phyloP scores from a whole-genome alignment of 805 yeast genomes.

The Zygotorulaspora florentina region DNA sequence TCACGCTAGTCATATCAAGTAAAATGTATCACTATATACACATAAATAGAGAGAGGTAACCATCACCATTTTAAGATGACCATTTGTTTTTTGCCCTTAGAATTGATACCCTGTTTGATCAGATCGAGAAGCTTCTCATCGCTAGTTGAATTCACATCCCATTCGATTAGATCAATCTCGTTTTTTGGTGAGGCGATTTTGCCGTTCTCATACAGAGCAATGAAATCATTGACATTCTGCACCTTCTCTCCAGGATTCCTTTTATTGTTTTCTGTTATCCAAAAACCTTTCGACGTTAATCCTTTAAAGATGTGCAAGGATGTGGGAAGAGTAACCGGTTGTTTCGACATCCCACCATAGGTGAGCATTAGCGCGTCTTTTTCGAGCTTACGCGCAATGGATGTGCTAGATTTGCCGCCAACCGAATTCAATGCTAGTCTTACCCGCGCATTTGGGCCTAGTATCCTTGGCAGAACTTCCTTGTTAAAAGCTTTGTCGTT shows the following conservation, averaged over 20 bases:
- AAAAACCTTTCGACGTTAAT: slow-evolving; percentile 80
- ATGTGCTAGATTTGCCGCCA: slow-evolving; percentile 83
- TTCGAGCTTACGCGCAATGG: slow-evolving; percentile 76
- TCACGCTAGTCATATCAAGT: slow-evolving; percentile 1
- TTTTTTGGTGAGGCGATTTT: slow-evolving; percentile 48
- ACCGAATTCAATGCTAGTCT: slow-evolving; percentile 86
- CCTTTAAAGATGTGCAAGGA: slow-evolving; percentile 87
- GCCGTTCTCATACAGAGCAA: slow-evolving; percentile 56
- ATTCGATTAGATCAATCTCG: slow-evolving; percentile 38
- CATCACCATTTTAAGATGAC: slow-evolving; percentile 30
- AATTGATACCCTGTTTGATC: slow-evolving; percentile 43
- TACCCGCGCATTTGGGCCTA: slow-evolving; percentile 46
- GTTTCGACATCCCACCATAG: slow-evolving; percentile 96
- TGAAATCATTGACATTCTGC: slow-evolving; percentile 49
- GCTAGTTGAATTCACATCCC: slow-evolving; percentile 27
- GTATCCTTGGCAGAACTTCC: slow-evolving; percentile 44
- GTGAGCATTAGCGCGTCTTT: slow-evolving; percentile 75
- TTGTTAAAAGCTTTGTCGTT: slow-evolving; percentile 61
- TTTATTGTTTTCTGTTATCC: slow-evolving; percentile 74
- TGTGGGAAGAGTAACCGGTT: slow-evolving; percentile 90
- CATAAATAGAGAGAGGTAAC: slow-evolving; percentile 1
- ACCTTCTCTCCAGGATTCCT: slow-evolving; percentile 57
- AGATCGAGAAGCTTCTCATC: slow-evolving; percentile 42
- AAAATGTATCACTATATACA: neutral
- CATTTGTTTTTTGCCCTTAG: slow-evolving; percentile 33